These are phyloP conservation scores for Agaricus sinodeliciosus DNA, from an alignment of 768 basidiomycete species.

Conservation along the genomic window DNA sequence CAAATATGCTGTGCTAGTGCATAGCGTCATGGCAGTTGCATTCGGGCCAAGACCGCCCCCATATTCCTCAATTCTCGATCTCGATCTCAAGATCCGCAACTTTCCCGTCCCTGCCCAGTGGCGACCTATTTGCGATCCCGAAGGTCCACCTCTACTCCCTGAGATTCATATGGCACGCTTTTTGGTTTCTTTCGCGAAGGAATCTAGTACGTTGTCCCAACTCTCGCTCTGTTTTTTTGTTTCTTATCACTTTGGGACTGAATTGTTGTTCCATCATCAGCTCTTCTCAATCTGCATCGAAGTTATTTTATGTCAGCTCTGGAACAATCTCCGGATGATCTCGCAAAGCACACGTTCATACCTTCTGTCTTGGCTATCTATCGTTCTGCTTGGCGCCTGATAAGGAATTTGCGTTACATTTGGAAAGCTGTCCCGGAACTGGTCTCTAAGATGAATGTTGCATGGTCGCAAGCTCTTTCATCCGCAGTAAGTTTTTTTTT, in stretches of 20 bases:
- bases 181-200: constrained; percentile 39
- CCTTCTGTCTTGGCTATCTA: constrained; percentile 70
- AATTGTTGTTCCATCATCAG: constrained; percentile 23
- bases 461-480: constrained; percentile 66
- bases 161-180: constrained; percentile 34
- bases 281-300: constrained; percentile 58
- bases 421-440: constrained; percentile 34
- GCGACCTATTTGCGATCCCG: constrained; percentile 27
- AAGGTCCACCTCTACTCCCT: constrained; percentile 13
- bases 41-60: constrained; percentile 46
- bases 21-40: constrained; percentile 41
- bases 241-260: neutral
- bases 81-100: constrained; percentile 57
- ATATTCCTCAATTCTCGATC: constrained; percentile 46
- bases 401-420: constrained; percentile 39
- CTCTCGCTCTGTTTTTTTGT: too few relatives aligned
- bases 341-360: constrained; percentile 54
- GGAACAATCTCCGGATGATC: constrained; percentile 49
- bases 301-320: constrained; percentile 64
- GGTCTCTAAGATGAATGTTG: constrained; percentile 37
- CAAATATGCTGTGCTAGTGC: constrained; percentile 47
- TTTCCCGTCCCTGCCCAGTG: constrained; percentile 44
- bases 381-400: constrained; percentile 64
- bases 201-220: constrained; percentile 33
- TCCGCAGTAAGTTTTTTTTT: constrained; percentile 43